Base-by-base conservation (phyloP, 306 rosid genomes). In the Medicago lupulina region DNA sequence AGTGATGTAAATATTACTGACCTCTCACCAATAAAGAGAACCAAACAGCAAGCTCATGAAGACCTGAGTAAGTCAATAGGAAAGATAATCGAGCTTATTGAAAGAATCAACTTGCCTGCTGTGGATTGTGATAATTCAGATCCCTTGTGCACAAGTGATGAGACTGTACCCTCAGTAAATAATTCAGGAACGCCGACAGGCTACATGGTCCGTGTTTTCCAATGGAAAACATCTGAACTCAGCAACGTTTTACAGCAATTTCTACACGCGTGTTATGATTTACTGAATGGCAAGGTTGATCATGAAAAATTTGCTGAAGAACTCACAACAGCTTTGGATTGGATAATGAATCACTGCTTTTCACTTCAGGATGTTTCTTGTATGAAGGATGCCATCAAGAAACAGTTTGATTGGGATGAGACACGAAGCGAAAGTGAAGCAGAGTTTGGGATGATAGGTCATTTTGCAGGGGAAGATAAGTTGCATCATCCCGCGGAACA, bases 281-380 rank as follows among this genome's bases (percentile, higher is more conserved):
- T 89, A 66, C 80, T 89, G 81, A 89, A 82, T 79, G 92, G 98
- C 64, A 87, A 82, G 85, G 83, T 81, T 75, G 83, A 83, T 67
- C 73, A 83, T 74, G 88, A 76, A 41, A 85, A 72, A 15, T 88
- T 93, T 79, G 62, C 83, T 1, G 64, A 55, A 67, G 93, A 83
- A 65, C 58, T 93, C 28, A 88, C 89, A 54, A 55, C 73, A 21
- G 85, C 98, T 66, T 76, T 93, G 90, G 96, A 93, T 75, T 93
- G 98, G 98, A 88, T 89, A 58, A 74, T 93, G 78, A 93, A 91
- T 73, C 97, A 93, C 87, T 93, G 97, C 82, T 89, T 91, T 84
- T 91, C 97, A 13, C 91, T 89, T 60, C 96, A 91, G 83, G 98
- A 91, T 83, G 97, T 91, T 89, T 93, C 98, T 11, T 84, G 88